Percentiles rank a stretch among this genome's conserved stretches.
phyloP scores from a whole-genome alignment of 1,139 yeast species.

The Kurtzmaniella quercitrusa region DNA sequence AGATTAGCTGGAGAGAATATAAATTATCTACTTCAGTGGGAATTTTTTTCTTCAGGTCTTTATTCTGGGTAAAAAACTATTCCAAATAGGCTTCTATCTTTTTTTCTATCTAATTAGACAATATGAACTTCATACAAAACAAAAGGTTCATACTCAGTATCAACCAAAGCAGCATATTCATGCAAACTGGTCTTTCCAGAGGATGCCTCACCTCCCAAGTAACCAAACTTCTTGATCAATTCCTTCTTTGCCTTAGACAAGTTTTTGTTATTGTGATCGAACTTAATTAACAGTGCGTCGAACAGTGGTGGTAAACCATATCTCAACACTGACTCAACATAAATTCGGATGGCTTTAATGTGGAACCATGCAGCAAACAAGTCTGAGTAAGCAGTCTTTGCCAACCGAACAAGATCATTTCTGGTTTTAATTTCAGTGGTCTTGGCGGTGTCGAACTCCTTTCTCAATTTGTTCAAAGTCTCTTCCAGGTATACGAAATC shows the following conservation, averaged over 20 bases:
- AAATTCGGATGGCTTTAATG: conserved; percentile 59
- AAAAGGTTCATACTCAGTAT: conserved; percentile 93
- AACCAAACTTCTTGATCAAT: conserved; percentile 72
- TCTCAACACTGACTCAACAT: conserved; percentile 71
- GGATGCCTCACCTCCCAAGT: conserved; percentile 87
- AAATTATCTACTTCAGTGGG: too few relatives aligned
- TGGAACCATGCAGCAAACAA: conserved; percentile 85
- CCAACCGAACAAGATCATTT: conserved; percentile 75
- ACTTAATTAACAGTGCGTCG: conserved; percentile 55
- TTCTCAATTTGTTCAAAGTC: conserved; percentile 62
- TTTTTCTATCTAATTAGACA: conserved; percentile 18
- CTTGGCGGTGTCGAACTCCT: conserved; percentile 73
- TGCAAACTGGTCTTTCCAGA: conserved; percentile 62
- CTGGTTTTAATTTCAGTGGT: conserved; percentile 71
- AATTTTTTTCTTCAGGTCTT: too few relatives aligned
- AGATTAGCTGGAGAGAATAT: too few relatives aligned
- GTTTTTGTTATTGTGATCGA: conserved; percentile 35
- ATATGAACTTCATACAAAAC: conserved; percentile 63
- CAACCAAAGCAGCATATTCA: conserved; percentile 89
- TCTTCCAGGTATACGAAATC: conserved; percentile 88
- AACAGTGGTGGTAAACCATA: conserved; percentile 96
- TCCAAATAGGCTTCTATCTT: background rate
- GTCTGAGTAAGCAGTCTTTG: conserved; percentile 85
- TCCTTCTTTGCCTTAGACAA: conserved; percentile 62
- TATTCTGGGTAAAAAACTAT: too few relatives aligned